Conservation (phyloP, 2,329 filamentous ascomycete species). For the Calonectria ilicicola region DNA sequence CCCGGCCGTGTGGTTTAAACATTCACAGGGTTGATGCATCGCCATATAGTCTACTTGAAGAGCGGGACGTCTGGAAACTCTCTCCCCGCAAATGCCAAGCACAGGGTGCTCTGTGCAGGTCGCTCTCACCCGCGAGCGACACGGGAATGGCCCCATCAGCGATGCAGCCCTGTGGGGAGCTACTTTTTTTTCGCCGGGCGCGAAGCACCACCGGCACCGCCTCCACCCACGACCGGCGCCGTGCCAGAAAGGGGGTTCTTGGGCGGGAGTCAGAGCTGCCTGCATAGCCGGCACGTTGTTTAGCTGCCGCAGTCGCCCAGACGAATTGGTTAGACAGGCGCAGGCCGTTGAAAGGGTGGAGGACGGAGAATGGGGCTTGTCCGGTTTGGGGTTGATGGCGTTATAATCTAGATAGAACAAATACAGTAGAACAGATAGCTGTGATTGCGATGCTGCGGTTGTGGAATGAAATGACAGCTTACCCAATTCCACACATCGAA, state of each 20-base stretch:
- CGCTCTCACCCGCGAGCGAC: neutral
- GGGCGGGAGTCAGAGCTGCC: neutral
- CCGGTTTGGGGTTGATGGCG: neutral
- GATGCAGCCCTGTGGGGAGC: constrained; percentile 25
- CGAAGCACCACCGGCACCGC: too few species aligned
- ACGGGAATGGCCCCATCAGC: constrained; percentile 5
- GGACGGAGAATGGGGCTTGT: neutral
- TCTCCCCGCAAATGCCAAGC: constrained; percentile 10
- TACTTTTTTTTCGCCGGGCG: neutral
- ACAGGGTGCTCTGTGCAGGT: constrained; percentile 7
- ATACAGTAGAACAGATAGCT: too few species aligned
- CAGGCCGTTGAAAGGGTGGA: neutral
- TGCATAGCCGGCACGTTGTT: neutral
- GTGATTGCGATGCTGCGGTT: too few species aligned
- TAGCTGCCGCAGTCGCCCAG: constrained; percentile 12
- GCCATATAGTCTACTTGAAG: neutral
- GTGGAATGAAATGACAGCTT: neutral
- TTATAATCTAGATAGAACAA: neutral
- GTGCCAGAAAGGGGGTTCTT: neutral
- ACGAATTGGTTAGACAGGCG: neutral
- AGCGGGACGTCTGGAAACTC: constrained; percentile 6
- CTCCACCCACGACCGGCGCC: neutral
- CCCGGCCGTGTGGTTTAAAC: neutral
- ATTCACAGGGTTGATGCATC: neutral
- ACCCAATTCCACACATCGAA: neutral